Evolutionary conservation across 345 rosid species (phyloP).

Genomic region (Chamaenerion angustifolium): DNA sequence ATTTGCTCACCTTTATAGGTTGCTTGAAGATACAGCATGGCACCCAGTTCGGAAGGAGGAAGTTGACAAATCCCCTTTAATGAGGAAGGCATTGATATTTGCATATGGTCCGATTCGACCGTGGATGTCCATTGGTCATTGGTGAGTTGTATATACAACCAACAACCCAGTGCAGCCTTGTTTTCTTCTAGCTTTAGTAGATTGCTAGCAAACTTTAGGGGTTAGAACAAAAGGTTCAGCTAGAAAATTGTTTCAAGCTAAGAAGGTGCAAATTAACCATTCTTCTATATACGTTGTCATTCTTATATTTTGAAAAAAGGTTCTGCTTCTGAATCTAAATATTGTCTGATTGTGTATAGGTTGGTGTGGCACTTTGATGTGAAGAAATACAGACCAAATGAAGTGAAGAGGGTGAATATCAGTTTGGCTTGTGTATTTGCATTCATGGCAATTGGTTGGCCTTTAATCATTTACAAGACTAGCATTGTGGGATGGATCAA

Average conservation of each 20-base stretch:
- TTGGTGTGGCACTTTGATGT: conserved; percentile 69
- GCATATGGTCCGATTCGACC: conserved; percentile 93
- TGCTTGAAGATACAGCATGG: conserved; percentile 88
- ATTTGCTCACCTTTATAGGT: conserved; percentile 29
- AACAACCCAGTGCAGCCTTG: background rate
- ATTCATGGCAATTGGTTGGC: conserved; percentile 94
- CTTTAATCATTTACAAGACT: conserved; percentile 62
- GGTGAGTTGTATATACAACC: conserved; percentile 25
- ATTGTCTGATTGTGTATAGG: conserved; percentile 24
- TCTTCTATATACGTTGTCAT: no score
- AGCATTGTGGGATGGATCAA: conserved; percentile 86
- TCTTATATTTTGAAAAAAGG: no score
- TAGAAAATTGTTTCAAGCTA: no score
- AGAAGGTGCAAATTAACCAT: no score
- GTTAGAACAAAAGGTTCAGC: no score
- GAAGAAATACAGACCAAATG: conserved; percentile 75
- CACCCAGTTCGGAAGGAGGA: conserved; percentile 69
- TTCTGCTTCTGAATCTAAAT: no score
- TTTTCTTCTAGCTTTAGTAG: no score
- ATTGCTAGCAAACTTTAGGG: no score
- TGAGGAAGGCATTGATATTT: conserved; percentile 58
- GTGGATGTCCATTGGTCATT: conserved; percentile 94
- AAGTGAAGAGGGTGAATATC: conserved; percentile 72
- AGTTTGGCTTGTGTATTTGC: conserved; percentile 93
- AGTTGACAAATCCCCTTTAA: conserved; percentile 40